These are phyloP conservation scores for Monilinia vaccinii-corymbosi DNA, from an alignment of 2,329 filamentous ascomycete species.

Conservation along the genomic window DNA sequence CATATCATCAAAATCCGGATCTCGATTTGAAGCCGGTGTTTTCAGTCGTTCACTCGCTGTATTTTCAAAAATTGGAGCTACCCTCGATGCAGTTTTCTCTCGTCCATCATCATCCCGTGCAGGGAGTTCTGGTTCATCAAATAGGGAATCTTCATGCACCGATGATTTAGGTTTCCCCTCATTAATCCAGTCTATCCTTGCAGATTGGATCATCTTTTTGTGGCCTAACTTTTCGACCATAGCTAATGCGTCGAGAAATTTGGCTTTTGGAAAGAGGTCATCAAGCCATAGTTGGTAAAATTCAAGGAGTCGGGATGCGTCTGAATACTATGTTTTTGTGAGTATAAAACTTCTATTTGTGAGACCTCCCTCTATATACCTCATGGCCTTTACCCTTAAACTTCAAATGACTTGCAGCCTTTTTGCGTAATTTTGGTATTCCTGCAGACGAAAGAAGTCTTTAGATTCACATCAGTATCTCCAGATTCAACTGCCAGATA, in stretches of 20 bases:
- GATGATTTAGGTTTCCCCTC: conserved; percentile 50
- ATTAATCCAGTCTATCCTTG: conserved; percentile 76
- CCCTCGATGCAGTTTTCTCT: conserved; percentile 25
- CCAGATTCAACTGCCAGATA: background rate
- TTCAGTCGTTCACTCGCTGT: conserved; percentile 21
- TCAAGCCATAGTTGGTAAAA: conserved; percentile 97
- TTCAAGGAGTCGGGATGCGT: conserved; percentile 70
- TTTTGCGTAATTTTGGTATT: conserved; percentile 70
- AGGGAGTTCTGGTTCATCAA: conserved; percentile 21
- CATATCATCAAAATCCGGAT: conserved; percentile 32
- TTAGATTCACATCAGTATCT: conserved; percentile 30
- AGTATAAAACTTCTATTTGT: conserved; percentile 2
- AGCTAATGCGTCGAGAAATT: conserved; percentile 77
- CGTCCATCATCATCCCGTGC: conserved; percentile 25
- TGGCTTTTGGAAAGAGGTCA: conserved; percentile 88
- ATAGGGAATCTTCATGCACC: conserved; percentile 25
- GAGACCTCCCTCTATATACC: conserved; percentile 35
- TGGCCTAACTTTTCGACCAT: conserved; percentile 95
- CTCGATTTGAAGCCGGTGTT: conserved; percentile 34
- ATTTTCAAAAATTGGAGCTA: conserved; percentile 34
- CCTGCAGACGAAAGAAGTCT: conserved; percentile 72
- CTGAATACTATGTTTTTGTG: conserved; percentile 56
- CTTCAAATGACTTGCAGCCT: conserved; percentile 59
- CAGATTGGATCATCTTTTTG: conserved; percentile 65
- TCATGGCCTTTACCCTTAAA: conserved; percentile 94